Conservation (phyloP, 1,284 basidiomycete genomes). For the Sporisorium reilianum region DNA sequence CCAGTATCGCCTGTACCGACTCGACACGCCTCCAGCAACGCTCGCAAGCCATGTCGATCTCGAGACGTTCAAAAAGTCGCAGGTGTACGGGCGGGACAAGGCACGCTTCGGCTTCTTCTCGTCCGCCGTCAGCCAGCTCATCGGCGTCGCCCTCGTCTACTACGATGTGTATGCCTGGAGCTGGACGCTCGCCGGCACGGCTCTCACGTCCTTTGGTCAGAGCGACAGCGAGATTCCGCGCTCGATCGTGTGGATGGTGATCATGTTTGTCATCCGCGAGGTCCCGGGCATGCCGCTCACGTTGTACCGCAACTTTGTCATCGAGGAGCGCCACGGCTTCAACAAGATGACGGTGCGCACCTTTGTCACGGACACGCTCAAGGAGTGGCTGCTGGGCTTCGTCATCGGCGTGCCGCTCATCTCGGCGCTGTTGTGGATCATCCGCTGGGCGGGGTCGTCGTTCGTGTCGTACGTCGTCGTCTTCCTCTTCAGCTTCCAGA, state of each 20-base stretch:
- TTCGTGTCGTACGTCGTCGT: constrained; percentile 66
- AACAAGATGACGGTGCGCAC: constrained; percentile 87
- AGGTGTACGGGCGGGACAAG: constrained; percentile 91
- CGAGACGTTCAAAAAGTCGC: constrained; percentile 86
- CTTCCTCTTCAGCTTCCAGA: constrained; percentile 76
- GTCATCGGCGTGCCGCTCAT: constrained; percentile 88
- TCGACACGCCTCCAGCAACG: constrained; percentile 80
- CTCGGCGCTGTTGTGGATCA: constrained; percentile 86
- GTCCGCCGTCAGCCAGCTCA: constrained; percentile 78
- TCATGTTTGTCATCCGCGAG: constrained; percentile 56
- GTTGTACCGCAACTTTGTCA: constrained; percentile 88
- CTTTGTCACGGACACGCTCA: constrained; percentile 79
- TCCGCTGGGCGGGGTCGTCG: constrained; percentile 83
- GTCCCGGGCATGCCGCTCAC: constrained; percentile 77
- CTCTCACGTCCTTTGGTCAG: constrained; percentile 62
- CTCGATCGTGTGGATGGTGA: constrained; percentile 79
- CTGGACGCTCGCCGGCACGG: constrained; percentile 77
- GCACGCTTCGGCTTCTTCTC: constrained; percentile 84
- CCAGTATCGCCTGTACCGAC: constrained; percentile 86
- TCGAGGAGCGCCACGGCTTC: constrained; percentile 95
- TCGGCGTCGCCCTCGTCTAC: constrained; percentile 80
- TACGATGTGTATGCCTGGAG: constrained; percentile 83
- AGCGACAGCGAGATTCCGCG: constrained; percentile 77
- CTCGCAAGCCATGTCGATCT: constrained; percentile 80
- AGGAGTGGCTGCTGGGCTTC: constrained; percentile 80